Conservation (phyloP, 2,329 filamentous ascomycete genomes). For the Aureobasidium sp. region DNA sequence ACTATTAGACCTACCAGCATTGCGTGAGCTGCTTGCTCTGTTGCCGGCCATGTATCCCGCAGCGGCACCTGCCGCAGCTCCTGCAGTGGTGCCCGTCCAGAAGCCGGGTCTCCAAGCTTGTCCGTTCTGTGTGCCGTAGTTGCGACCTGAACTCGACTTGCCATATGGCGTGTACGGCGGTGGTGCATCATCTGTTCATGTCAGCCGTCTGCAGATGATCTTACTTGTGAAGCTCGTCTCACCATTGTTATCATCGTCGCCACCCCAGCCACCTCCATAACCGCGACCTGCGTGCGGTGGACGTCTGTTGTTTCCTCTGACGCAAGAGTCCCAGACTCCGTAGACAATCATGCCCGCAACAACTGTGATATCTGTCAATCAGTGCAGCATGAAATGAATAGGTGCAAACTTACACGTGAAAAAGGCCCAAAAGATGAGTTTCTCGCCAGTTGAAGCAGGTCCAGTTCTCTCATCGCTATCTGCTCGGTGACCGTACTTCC, state of each 20-base stretch:
- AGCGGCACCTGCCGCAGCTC: conserved; percentile 62
- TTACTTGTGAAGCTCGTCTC: neutral
- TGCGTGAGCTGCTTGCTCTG: conserved; percentile 28
- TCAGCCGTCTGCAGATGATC: neutral
- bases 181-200: conserved; percentile 41
- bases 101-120: conserved; percentile 65
- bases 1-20: conserved; percentile 23
- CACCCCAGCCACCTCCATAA: conserved; percentile 36
- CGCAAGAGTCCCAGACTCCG: conserved; percentile 23
- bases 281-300: conserved; percentile 29
- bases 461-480: conserved; percentile 11
- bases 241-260: conserved; percentile 38
- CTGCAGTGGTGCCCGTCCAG: conserved; percentile 62
- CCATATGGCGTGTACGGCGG: conserved; percentile 39
- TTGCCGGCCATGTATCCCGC: conserved; percentile 59
- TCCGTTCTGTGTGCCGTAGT: conserved; percentile 18
- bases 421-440: conserved; percentile 51
- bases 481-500: conserved; percentile 53
- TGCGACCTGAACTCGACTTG: neutral
- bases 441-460: conserved; percentile 16
- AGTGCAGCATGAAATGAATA: neutral
- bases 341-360: conserved; percentile 27
- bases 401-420: conserved; percentile 43
- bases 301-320: conserved; percentile 15
- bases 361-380: conserved; percentile 18